Evolutionary conservation across 495 filamentous ascomycete genomes (phyloP), one percentile per base, ranked within the genome.

Genomic region (Hypoxylon perforatum): DNA sequence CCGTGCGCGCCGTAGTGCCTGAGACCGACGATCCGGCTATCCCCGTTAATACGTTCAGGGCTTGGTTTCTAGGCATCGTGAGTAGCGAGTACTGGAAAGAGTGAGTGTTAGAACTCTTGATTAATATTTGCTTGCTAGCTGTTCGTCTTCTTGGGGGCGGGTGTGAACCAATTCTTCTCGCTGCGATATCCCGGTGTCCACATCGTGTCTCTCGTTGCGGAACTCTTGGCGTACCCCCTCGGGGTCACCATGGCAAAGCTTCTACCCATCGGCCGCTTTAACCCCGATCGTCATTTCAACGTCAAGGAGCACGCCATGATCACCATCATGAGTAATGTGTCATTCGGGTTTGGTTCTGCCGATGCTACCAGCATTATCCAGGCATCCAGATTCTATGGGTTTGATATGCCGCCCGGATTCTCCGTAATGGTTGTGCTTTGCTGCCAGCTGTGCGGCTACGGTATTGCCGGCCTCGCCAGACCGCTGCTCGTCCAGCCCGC

Each of bases 321-420:
- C 35, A 75, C 72, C 39, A 70, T 76, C 49, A 74, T 76, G 71
- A 70, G 61, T 49, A 71, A 71, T 45, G 67, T 74, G 17, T 73
- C 65, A 8, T 71, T 72, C 51, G 71, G 71, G 6, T 73, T 77
- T 47, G 72, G 73, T 21, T 77, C 72, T 14, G 79, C 80, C 4
- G 79, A 81, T 21, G 61, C 80, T 7, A 82, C 80, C 6, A 82
- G 77, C 54, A 76, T 82, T 22, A 77, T 82, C 52, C 80, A 82
- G 59, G 78, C 79, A 5, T 67, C 77, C 2, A 78, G 69, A 51
- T 81, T 82, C 58, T 75, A 76, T 19, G 81, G 81, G 52, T 80
- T 80, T 25, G 73, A 78, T 41, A 76, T 78, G 17, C 71, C 75
- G 33, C 74, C 79, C 18, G 77, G 78, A 5, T 82, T 81, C 61